A percentile compares a stretch with the other conserved stretches of the same genome.
Evolutionary conservation across 306 rosid genomes (phyloP).

Genomic region (Delonix regia): DNA sequence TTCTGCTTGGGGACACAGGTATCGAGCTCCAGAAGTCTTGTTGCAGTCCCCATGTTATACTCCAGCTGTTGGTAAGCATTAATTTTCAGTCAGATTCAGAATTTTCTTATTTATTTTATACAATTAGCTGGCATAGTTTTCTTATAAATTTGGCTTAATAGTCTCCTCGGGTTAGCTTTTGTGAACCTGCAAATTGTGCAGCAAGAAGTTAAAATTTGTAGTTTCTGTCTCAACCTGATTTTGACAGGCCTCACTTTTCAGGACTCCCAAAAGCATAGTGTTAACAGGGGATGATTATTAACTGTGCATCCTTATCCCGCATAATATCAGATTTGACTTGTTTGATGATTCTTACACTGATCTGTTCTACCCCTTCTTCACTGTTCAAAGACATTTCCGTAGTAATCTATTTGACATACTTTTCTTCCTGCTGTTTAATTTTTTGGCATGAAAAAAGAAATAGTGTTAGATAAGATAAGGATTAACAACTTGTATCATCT

Average conservation of each 20-base stretch:
- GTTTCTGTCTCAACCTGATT: constrained; percentile 23
- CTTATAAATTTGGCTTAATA: neutral
- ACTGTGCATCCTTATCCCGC: neutral
- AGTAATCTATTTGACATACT: neutral
- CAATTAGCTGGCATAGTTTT: constrained; percentile 18
- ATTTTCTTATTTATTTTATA: neutral
- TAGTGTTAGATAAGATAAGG: neutral
- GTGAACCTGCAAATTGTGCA: constrained; percentile 16
- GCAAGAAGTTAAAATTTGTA: constrained; percentile 27
- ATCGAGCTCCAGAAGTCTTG: constrained; percentile 91
- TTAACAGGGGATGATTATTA: neutral
- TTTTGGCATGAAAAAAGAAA: too few relatives aligned
- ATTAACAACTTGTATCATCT: constrained; percentile 25
- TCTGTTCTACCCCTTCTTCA: neutral
- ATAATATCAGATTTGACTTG: constrained; percentile 17
- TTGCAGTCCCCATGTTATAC: constrained; percentile 69
- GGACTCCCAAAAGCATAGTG: constrained; percentile 13
- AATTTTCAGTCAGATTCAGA: constrained; percentile 17
- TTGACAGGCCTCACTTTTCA: constrained; percentile 6
- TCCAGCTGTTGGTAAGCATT: constrained; percentile 81
- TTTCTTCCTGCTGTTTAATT: neutral
- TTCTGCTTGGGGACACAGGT: constrained; percentile 54
- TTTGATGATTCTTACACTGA: neutral
- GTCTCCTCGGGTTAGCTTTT: constrained; percentile 13
- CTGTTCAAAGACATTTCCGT: neutral